Evolutionary conservation across 2,329 filamentous ascomycete genomes (phyloP).

Genomic region (Lachnellula willkommii): DNA sequence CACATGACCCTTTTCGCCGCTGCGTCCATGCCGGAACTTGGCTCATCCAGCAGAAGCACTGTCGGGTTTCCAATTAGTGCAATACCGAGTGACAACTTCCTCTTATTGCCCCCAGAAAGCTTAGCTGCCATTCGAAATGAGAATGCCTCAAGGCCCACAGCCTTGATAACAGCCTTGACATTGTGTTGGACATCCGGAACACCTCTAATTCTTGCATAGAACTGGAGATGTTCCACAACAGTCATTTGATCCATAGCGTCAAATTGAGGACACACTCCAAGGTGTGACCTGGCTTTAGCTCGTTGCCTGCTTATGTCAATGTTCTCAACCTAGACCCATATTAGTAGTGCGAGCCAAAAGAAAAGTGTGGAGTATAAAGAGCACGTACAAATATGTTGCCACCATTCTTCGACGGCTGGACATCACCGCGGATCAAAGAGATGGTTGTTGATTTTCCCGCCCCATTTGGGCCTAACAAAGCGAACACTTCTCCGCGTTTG

Average conservation of each 20-base stretch:
- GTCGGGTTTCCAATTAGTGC: conserved; percentile 88
- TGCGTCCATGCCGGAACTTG: conserved; percentile 82
- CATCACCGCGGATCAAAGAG: conserved; percentile 81
- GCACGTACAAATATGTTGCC: conserved; percentile 62
- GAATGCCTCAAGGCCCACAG: conserved; percentile 72
- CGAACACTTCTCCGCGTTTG: conserved; percentile 75
- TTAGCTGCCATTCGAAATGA: conserved; percentile 68
- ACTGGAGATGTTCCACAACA: conserved; percentile 75
- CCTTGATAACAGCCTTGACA: conserved; percentile 69
- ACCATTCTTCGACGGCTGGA: conserved; percentile 61
- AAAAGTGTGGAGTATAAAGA: background rate
- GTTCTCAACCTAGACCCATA: conserved; percentile 50
- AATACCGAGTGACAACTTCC: conserved; percentile 85
- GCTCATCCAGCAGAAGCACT: conserved; percentile 84
- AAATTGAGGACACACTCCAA: conserved; percentile 89
- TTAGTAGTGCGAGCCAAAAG: background rate
- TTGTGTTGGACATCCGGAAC: conserved; percentile 71
- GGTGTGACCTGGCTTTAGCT: conserved; percentile 64
- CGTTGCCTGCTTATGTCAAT: conserved; percentile 68
- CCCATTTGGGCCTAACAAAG: conserved; percentile 82
- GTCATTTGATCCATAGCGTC: conserved; percentile 90
- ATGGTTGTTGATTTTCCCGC: conserved; percentile 91
- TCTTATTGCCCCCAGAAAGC: conserved; percentile 84
- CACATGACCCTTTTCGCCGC: conserved; percentile 91
- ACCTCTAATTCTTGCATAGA: conserved; percentile 82